A percentile compares a stretch with the other conserved stretches of the same genome.
Evolutionary conservation across 2,329 filamentous ascomycete genomes (phyloP).

Genomic region (Xylaria hypoxylon): DNA sequence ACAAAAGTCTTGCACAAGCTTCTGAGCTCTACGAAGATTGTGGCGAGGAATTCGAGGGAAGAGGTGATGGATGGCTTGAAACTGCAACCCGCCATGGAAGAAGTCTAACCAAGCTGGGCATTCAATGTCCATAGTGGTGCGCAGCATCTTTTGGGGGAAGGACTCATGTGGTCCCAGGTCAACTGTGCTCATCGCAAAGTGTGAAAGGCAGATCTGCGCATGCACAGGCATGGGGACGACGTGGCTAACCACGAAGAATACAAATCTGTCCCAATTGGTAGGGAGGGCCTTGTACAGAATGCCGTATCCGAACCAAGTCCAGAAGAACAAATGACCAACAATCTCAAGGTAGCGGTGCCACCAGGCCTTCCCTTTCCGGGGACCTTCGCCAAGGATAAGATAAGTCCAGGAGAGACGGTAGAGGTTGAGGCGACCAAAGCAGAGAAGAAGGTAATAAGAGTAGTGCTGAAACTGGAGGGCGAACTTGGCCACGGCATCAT

Average conservation of each 20-base stretch:
- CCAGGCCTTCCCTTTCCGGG: slow-evolving; percentile 79
- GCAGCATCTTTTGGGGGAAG: slow-evolving; percentile 89
- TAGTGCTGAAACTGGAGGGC: slow-evolving; percentile 81
- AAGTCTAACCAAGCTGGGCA: slow-evolving; percentile 79
- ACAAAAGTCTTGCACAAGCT: slow-evolving; percentile 74
- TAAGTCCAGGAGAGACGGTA: slow-evolving; percentile 85
- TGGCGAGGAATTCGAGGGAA: slow-evolving; percentile 76
- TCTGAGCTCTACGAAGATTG: slow-evolving; percentile 72
- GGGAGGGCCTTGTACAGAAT: slow-evolving; percentile 80
- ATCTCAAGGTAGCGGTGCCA: slow-evolving; percentile 89
- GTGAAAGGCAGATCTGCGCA: slow-evolving; percentile 89
- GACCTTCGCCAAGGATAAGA: slow-evolving; percentile 75
- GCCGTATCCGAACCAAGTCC: slow-evolving; percentile 87
- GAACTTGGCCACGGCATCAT: slow-evolving; percentile 78
- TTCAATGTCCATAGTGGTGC: slow-evolving; percentile 88
- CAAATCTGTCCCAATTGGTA: slow-evolving; percentile 73
- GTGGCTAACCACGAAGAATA: slow-evolving; percentile 84
- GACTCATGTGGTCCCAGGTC: slow-evolving; percentile 87
- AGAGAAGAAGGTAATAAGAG: slow-evolving; percentile 84
- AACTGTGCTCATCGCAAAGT: slow-evolving; percentile 93
- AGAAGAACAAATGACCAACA: slow-evolving; percentile 81
- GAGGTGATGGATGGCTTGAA: slow-evolving; percentile 77
- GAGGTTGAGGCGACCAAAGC: slow-evolving; percentile 87
- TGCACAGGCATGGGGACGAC: slow-evolving; percentile 84
- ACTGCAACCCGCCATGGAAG: slow-evolving; percentile 78